Percentiles rank a stretch among this genome's conserved stretches.
These are phyloP conservation scores for Fusarium camptoceras DNA, from an alignment of 2,329 filamentous ascomycete genomes.

Conservation along the genomic window DNA sequence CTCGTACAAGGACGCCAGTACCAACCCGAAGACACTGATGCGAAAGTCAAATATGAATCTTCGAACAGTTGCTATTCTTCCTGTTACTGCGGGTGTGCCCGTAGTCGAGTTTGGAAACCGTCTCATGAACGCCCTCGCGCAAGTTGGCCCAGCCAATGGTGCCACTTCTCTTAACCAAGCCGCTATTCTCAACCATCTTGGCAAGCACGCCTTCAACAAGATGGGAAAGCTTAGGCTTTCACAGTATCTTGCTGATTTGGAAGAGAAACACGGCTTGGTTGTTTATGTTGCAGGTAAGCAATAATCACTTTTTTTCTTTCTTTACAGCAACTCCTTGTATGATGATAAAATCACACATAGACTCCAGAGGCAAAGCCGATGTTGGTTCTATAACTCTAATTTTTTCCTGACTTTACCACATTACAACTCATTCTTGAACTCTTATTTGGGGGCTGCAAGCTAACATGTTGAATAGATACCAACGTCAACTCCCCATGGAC, in stretches of 20 bases:
- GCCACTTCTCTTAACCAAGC: constrained; percentile 94
- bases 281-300: constrained; percentile 85
- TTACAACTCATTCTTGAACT: constrained; percentile 10
- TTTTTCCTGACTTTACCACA: constrained; percentile 69
- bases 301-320: constrained; percentile 3
- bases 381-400: constrained; percentile 72
- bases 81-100: constrained; percentile 90
- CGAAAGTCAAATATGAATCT: constrained; percentile 91
- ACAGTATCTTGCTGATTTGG: constrained; percentile 94
- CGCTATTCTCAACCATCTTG: constrained; percentile 92
- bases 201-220: constrained; percentile 94
- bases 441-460: constrained; percentile 24
- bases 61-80: constrained; percentile 90
- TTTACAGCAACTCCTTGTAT: constrained; percentile 47
- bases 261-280: constrained; percentile 96
- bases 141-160: constrained; percentile 89
- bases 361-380: constrained; percentile 64
- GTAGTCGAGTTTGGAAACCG: constrained; percentile 95
- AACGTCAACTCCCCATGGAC: constrained; percentile 98
- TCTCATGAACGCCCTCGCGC: constrained; percentile 85
- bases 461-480: constrained; percentile 74
- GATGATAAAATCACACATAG: constrained; percentile 62
- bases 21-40: constrained; percentile 64
- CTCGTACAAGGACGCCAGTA: constrained; percentile 71
- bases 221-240: constrained; percentile 97